Conservation (phyloP, 805 yeast genomes). For the Alloascoidea africana region DNA sequence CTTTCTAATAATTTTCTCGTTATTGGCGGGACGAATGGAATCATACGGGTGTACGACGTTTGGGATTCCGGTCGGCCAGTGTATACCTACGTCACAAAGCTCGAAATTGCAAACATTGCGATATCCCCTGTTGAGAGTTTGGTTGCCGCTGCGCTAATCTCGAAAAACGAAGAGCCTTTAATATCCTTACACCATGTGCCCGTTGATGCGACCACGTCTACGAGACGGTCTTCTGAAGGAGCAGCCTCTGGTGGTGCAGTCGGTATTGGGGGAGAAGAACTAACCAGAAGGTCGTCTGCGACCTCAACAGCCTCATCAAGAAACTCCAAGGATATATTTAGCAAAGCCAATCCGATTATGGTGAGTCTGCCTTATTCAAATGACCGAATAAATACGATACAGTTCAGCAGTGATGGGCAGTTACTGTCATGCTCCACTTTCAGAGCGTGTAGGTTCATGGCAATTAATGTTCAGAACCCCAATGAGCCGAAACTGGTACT, state of each 20-base stretch:
- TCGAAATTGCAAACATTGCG: slow-evolving; percentile 69
- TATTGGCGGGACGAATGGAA: slow-evolving; percentile 61
- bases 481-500: slow-evolving; percentile 50
- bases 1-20: slow-evolving; percentile 45
- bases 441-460: slow-evolving; percentile 65
- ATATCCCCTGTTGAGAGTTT: slow-evolving; percentile 48
- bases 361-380: slow-evolving; percentile 71
- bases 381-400: slow-evolving; percentile 69
- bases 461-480: slow-evolving; percentile 50
- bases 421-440: slow-evolving; percentile 65
- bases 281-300: neutral
- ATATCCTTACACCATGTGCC: slow-evolving; percentile 37
- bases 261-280: neutral
- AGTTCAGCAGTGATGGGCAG: slow-evolving; percentile 57
- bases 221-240: neutral
- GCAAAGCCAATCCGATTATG: slow-evolving; percentile 41
- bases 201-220: neutral
- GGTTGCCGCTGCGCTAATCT: slow-evolving; percentile 72
- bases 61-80: slow-evolving; percentile 42
- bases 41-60: slow-evolving; percentile 50
- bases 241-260: neutral
- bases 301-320: neutral
- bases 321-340: slow-evolving; percentile 4
- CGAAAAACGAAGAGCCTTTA: slow-evolving; percentile 73
- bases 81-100: slow-evolving; percentile 52